Evolutionary conservation across 495 filamentous ascomycete species (phyloP), one percentile per base, ranked within the genome.

Genomic region (Clavariopsis aquatica): DNA sequence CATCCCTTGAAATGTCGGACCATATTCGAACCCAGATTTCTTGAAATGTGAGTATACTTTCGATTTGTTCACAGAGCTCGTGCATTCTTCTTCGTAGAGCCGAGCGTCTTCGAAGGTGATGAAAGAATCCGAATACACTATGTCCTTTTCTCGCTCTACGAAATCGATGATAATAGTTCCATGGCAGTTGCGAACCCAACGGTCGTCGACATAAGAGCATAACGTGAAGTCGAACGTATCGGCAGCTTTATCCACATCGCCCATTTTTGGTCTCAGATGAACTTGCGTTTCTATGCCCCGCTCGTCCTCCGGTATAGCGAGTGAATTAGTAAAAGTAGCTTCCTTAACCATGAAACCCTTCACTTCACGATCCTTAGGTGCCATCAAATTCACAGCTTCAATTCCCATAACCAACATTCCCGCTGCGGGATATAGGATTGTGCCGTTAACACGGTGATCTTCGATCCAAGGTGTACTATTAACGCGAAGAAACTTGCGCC

Each of bases 391-490:
- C 17, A 26, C 34, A 1, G 41, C 62, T 23, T 66, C 64, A 10
- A 60, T 46, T 1, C 47, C 64, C 56, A 66, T 66, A 31, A 51
- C 47, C 8, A 66, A 19, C 26, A 49, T 49, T 17, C 47, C 64
- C 22, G 64, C 64, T 20, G 56, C 64, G n/a, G 64, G 64, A 36
- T 49, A 61, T 41, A 66, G 15, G 22, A 61, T 56, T 7, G 28
- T 13, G 15, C 49, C 29, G 20, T 52, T 52, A 7, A 66, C 28
- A 46, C 53, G 5, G 28, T 66, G 64, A 34, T 61, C 64, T 9
- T 49, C 36, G 4, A 66, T 12, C 64, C 64, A 66, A 17, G 64
- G 57, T 17, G 49, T 34, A 20, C 62, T 41, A 8, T 15, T 36
- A 12, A 60, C 24, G 3, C 34, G 23, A 1, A 66, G 22, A 23